Evolutionary conservation across 2,329 filamentous ascomycete genomes (phyloP), one percentile per base, ranked within the genome.

Genomic region (Coniella vitis): DNA sequence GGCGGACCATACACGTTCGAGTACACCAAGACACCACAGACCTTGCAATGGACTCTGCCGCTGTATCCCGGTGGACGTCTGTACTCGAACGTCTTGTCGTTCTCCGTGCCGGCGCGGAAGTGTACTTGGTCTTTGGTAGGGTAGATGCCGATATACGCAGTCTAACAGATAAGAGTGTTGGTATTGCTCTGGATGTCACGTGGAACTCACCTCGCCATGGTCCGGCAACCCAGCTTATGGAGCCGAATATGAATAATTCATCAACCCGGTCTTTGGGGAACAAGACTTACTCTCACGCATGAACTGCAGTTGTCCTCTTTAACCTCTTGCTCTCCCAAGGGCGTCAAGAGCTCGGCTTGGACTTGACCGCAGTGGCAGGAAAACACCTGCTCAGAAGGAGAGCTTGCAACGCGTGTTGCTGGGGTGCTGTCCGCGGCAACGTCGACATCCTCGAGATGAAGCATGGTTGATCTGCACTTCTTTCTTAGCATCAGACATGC

Each of bases 291-390:
- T 36, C 52, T 46, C 35, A 45, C 50, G 22, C 50, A 54, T 14
- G 25, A n/a, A 34, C 52, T 53, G 16, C 61, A 45, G 70, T 65
- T 41, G 64, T 63, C 38, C 65, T 67, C 22, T 64, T 63, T 38
- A 66, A 69, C 46, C 68, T 71, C 52, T 70, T 72, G 35, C 65
- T 64, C 8, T 66, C 68, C 51, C 68, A 73, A 32, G 70, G 51
- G 42, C 1, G 36, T 32, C 14, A 47, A 25, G 9, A 54, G 43
- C 25, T 35, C 38, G 17, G 51, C 47, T 31, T 44, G 36, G 3
- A 53, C 47, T 13, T 22, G 13, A 0, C 51, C 50, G 35, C 52
- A 54, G 25, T 54, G 52, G 21, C 52, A 54, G 3, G 52, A 49
- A 29, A 53, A 53, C 9, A 39, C 7, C 19, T 53, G 45, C 13